Evolutionary conservation across 2,329 filamentous ascomycete species (phyloP).

Genomic region (Ophiostoma montium): DNA sequence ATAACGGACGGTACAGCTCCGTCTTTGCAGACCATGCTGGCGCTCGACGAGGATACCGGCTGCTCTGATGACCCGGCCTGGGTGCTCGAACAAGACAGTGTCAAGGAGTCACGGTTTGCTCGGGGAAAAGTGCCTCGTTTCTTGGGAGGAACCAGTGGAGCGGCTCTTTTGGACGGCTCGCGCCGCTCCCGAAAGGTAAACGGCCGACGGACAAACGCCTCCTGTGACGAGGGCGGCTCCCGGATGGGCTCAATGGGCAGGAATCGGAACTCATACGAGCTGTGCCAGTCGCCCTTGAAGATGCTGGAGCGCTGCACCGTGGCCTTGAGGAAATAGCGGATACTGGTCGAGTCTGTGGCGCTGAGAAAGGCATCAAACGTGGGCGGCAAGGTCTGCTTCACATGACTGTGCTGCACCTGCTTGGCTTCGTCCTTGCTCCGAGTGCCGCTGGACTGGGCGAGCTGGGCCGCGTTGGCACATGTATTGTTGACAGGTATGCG

Average conservation of each 20-base stretch:
- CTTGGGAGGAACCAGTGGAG: slow-evolving; percentile 18
- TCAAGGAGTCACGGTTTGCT: slow-evolving; percentile 29
- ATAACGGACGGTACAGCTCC: slow-evolving; percentile 54
- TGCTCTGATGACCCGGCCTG: neutral
- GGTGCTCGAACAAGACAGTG: slow-evolving; percentile 19
- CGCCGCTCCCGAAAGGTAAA: slow-evolving; percentile 38
- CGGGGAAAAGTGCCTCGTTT: slow-evolving; percentile 32
- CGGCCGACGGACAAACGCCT: slow-evolving; percentile 69
- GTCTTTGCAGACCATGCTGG: slow-evolving; percentile 23
- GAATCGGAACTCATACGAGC: slow-evolving; percentile 61
- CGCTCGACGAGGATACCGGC: neutral
- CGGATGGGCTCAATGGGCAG: slow-evolving; percentile 85
- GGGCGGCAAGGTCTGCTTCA: slow-evolving; percentile 76
- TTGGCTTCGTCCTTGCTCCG: slow-evolving; percentile 47
- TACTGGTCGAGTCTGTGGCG: slow-evolving; percentile 75
- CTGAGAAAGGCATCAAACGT: slow-evolving; percentile 81
- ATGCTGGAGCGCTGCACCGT: slow-evolving; percentile 80
- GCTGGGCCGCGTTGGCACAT: slow-evolving; percentile 41
- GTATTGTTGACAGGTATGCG: slow-evolving; percentile 66
- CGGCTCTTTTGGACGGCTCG: slow-evolving; percentile 15
- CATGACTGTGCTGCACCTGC: slow-evolving; percentile 52
- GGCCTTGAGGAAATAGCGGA: slow-evolving; percentile 90
- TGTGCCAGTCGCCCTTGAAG: slow-evolving; percentile 79
- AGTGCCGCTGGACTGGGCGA: slow-evolving; percentile 42
- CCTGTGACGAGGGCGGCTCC: slow-evolving; percentile 49